Conservation (phyloP, 805 yeast genomes). For the Nakazawaea molendinolei region DNA sequence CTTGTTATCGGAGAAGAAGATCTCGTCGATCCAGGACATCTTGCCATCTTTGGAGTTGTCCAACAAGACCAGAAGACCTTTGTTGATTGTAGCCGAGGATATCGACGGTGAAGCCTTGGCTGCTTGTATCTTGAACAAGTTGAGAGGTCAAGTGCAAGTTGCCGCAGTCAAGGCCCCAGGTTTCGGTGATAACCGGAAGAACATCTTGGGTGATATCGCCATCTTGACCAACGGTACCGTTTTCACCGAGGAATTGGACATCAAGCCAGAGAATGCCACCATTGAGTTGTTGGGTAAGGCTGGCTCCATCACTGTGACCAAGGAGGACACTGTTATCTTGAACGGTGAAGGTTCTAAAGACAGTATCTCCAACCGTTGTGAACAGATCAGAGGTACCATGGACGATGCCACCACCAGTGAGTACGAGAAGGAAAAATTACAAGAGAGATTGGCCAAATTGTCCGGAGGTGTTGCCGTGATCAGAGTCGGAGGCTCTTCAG, state of each 20-base stretch:
- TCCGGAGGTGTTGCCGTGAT: conserved; percentile 98
- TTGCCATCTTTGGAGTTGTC: conserved; percentile 91
- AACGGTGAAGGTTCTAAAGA: conserved; percentile 90
- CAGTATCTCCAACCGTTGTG: conserved; percentile 77
- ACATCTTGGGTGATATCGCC: conserved; percentile 92
- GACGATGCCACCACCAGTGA: conserved; percentile 72
- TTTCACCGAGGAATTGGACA: conserved; percentile 87
- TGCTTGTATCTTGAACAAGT: conserved; percentile 93
- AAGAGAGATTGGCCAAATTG: conserved; percentile 94
- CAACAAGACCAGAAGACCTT: conserved; percentile 88
- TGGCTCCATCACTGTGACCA: conserved; percentile 86
- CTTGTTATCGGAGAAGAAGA: conserved; percentile 86
- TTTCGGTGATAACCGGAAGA: conserved; percentile 97
- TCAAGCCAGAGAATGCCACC: conserved; percentile 93
- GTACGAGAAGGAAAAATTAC: conserved; percentile 94
- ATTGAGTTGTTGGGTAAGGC: conserved; percentile 84
- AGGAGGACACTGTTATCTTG: conserved; percentile 90
- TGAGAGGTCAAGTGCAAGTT: conserved; percentile 97
- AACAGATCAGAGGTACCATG: conserved; percentile 82
- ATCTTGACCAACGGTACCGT: conserved; percentile 90
- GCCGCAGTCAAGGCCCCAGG: conserved; percentile 99
- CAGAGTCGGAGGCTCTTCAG: conserved; percentile 95
- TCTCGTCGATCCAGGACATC: conserved; percentile 83
- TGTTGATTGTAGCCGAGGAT: conserved; percentile 90
- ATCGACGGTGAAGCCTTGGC: conserved; percentile 98